Evolutionary conservation across 2,329 filamentous ascomycete species (phyloP), one percentile per base, ranked within the genome.

Genomic region (Lomentospora prolificans): DNA sequence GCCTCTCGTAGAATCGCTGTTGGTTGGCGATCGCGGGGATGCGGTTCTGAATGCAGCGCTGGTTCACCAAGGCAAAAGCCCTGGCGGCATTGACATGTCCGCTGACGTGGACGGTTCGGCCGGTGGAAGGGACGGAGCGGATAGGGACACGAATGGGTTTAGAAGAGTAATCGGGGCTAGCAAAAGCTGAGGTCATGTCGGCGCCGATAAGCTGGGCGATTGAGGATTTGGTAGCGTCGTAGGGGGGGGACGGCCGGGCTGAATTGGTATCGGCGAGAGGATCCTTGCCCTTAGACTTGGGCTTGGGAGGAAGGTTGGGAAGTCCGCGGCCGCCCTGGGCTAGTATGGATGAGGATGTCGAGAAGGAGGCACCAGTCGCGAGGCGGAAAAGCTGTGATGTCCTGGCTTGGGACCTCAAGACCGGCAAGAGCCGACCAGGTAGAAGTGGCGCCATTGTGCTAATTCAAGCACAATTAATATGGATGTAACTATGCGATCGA

Each of bases 1-100:
- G 78, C 50, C 89, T 74, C 75, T 94, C 89, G 69, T 95, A 86
- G 64, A 82, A 89, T 60, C 76, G 75, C 70, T 94, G 89, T 60
- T 63, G 67, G 19, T 69, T 67, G 55, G 74, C 74, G 62, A 89
- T 83, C 2, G 51, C 57, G 61, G 70, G 74, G 53, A 94, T 72
- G 46, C 70, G 74, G 65, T 92, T 90, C 63, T 66, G 63, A 4
- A 61, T 59, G 30, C 72, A 65, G 53, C 74, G 63, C 39, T 63
- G 62, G 41, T 71, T 65, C 3, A 81, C 66, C 4, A 74, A 57
- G 31, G 64, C 63, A 39, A 84, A 67, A 0, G 76, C 75, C 6
- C 69, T 62, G n/a, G 70, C 69, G 3, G 75, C 66, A 30, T 78
- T 78, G 0, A 76, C 67, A 53, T 68, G 72, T 53, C 67, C 67